These are phyloP conservation scores for Allantophomopsis cytisporea DNA, from an alignment of 2,329 filamentous ascomycete genomes.

Conservation along the genomic window DNA sequence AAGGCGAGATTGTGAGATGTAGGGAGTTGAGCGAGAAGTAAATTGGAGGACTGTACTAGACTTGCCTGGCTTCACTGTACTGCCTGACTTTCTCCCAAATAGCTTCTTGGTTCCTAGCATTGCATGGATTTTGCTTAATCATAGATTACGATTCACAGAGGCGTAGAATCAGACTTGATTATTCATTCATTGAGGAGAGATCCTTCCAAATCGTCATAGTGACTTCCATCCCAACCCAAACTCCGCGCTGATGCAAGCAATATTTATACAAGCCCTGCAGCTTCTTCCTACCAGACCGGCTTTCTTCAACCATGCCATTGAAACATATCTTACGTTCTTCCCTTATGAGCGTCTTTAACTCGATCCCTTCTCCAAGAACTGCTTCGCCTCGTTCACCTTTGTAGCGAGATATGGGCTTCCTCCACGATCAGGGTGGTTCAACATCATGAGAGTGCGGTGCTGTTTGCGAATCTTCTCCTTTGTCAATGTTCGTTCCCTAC, in stretches of 20 bases:
- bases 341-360: constrained; percentile 4
- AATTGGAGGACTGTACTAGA: too few species aligned
- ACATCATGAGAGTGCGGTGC: constrained; percentile 87
- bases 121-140: too few species aligned
- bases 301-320: constrained; percentile 2
- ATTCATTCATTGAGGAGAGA: constrained; percentile 8
- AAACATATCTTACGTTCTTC: constrained; percentile 15
- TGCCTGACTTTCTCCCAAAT: too few species aligned
- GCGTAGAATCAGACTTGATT: too few species aligned
- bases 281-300: constrained; percentile 1
- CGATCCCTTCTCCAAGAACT: constrained; percentile 66
- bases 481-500: constrained; percentile 71
- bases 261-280: not conserved
- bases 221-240: constrained; percentile 4
- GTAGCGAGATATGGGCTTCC: constrained; percentile 93
- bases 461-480: constrained; percentile 94
- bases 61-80: too few species aligned
- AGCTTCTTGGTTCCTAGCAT: too few species aligned
- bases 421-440: constrained; percentile 95
- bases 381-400: constrained; percentile 98
- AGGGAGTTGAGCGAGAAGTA: too few species aligned
- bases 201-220: constrained; percentile 3
- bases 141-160: too few species aligned
- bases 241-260: constrained; percentile 13
- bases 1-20: too few species aligned